These are phyloP conservation scores for Patellifolia procumbens DNA, from an alignment of 179 eudicot species.

Conservation along the genomic window DNA sequence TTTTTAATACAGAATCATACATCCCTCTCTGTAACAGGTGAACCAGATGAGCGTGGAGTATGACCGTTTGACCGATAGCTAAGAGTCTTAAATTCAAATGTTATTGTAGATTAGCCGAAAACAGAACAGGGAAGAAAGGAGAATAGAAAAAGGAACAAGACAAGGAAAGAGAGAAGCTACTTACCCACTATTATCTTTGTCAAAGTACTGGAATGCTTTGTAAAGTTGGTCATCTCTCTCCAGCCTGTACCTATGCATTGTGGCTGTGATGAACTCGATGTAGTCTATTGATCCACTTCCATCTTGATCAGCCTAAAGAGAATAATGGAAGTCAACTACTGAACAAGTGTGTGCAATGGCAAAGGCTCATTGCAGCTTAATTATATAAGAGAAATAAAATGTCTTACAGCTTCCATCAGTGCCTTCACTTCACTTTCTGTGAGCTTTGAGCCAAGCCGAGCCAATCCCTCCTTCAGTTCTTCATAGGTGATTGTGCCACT, in stretches of 20 bases:
- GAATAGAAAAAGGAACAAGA: neutral
- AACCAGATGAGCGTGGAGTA: neutral
- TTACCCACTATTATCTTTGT: conserved; percentile 55
- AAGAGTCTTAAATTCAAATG: neutral
- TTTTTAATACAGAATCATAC: neutral
- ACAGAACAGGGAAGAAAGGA: neutral
- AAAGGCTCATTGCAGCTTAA: conserved; percentile 3
- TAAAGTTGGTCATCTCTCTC: conserved; percentile 54
- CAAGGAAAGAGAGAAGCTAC: conserved; percentile 1
- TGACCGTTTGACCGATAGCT: neutral
- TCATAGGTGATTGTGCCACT: conserved; percentile 53
- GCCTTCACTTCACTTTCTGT: conserved; percentile 48
- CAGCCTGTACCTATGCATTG: conserved; percentile 53
- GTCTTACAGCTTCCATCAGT: conserved; percentile 50
- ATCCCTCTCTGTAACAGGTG: neutral
- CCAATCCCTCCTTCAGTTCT: conserved; percentile 48
- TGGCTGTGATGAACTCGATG: conserved; percentile 53
- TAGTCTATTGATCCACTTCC: conserved; percentile 59
- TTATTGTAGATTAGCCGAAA: neutral
- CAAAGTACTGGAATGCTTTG: conserved; percentile 56
- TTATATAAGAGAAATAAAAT: neutral
- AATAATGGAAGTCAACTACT: neutral
- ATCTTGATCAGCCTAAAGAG: conserved; percentile 55
- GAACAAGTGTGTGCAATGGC: neutral
- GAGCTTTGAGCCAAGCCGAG: conserved; percentile 52